These are phyloP conservation scores for Vigna angularis DNA, from an alignment of 306 rosid species.

Conservation along the genomic window DNA sequence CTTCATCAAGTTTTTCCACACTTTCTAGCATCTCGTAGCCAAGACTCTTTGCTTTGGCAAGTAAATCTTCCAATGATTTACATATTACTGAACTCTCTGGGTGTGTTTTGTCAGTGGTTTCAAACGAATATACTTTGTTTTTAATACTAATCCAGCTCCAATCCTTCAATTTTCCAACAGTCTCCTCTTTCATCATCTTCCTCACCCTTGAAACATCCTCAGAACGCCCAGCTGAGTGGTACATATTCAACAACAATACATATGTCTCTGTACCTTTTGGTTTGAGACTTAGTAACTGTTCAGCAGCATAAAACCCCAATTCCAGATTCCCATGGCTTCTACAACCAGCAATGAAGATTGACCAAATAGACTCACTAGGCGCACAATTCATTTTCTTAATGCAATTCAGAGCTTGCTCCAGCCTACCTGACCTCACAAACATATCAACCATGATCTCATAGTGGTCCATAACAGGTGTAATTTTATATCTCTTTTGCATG, in stretches of 20 bases:
- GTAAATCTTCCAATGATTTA: slow-evolving; percentile 62
- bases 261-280: slow-evolving; percentile 73
- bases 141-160: slow-evolving; percentile 94
- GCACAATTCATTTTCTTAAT: slow-evolving; percentile 69
- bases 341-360: slow-evolving; percentile 75
- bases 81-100: slow-evolving; percentile 47
- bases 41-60: slow-evolving; percentile 57
- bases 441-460: slow-evolving; percentile 76
- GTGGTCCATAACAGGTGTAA: slow-evolving; percentile 91
- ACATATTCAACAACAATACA: slow-evolving; percentile 63
- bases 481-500: slow-evolving; percentile 79
- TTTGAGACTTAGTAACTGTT: slow-evolving; percentile 72
- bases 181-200: slow-evolving; percentile 76
- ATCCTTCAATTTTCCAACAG: slow-evolving; percentile 64
- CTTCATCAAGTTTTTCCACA: slow-evolving; percentile 61
- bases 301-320: slow-evolving; percentile 75
- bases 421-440: slow-evolving; percentile 71
- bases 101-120: slow-evolving; percentile 65
- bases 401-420: slow-evolving; percentile 75
- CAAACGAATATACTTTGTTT: slow-evolving; percentile 71
- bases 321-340: slow-evolving; percentile 70
- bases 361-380: slow-evolving; percentile 81
- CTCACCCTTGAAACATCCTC: slow-evolving; percentile 75
- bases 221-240: slow-evolving; percentile 64
- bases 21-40: slow-evolving; percentile 68